These are phyloP conservation scores for Phaeophleospora eucalypticola DNA, from an alignment of 2,329 filamentous ascomycete genomes.

Conservation along the genomic window DNA sequence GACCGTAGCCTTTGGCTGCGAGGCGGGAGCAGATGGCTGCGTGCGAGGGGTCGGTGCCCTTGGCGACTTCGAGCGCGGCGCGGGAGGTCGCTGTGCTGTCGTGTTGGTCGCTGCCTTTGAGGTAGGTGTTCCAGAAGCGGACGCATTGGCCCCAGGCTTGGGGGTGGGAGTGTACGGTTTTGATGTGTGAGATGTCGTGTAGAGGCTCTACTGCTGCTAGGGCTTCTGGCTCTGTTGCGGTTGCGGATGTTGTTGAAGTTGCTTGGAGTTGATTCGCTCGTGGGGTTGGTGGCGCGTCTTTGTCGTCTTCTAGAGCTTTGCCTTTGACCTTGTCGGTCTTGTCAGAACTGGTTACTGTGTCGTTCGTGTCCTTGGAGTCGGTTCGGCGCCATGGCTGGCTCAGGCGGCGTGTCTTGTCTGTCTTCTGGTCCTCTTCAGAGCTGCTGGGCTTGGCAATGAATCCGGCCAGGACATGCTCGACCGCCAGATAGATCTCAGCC, in stretches of 20 bases:
- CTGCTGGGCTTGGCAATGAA: constrained; percentile 7
- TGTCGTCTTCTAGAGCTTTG: background rate
- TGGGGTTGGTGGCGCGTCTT: background rate
- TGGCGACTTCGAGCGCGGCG: constrained; percentile 71
- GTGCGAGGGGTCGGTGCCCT: constrained; percentile 48
- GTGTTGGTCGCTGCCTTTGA: constrained; percentile 71
- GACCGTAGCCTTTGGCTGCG: constrained; percentile 63
- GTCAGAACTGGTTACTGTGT: constrained; percentile 5
- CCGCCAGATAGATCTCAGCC: constrained; percentile 79
- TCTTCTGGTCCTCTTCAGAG: background rate
- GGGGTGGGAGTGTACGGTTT: constrained; percentile 83
- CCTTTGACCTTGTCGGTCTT: background rate
- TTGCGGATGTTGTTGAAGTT: background rate
- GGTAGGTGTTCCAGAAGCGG: constrained; percentile 63
- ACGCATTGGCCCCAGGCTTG: constrained; percentile 94
- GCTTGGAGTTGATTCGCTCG: background rate
- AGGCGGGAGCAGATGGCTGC: constrained; percentile 76
- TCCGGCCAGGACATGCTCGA: constrained; percentile 83
- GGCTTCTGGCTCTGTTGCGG: constrained; percentile 43
- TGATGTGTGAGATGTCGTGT: constrained; percentile 57
- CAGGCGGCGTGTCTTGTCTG: constrained; percentile 1
- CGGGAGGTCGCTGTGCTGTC: constrained; percentile 83
- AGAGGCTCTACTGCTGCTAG: constrained; percentile 36
- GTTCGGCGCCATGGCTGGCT: constrained; percentile 11
- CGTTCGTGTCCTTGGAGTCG: background rate